phyloP scores from a whole-genome alignment of 2,329 filamentous ascomycete genomes.

The Orbilia javanica region DNA sequence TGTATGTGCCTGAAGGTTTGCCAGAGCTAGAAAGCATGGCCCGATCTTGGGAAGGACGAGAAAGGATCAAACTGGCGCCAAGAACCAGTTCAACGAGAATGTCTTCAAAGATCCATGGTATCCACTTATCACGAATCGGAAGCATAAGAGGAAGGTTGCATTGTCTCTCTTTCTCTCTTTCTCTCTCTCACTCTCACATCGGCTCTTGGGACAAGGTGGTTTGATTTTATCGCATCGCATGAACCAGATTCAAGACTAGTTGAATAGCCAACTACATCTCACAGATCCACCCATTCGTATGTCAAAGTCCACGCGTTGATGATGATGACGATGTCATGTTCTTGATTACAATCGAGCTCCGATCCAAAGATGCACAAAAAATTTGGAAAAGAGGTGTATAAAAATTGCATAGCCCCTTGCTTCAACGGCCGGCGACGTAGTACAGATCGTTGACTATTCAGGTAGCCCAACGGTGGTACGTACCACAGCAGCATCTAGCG shows the following conservation, averaged over 20 bases:
- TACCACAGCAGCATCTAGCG: background rate
- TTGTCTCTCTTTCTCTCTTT: background rate
- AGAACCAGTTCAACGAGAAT: background rate
- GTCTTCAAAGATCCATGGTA: background rate
- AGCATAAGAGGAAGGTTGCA: constrained; percentile 67
- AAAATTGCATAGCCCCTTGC: background rate
- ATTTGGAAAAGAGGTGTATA: background rate
- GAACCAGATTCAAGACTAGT: no score
- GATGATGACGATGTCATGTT: no score
- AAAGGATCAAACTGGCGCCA: background rate
- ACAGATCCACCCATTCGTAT: background rate
- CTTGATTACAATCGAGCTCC: no score
- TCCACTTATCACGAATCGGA: constrained; percentile 63
- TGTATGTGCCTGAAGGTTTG: constrained; percentile 67
- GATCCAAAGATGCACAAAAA: background rate
- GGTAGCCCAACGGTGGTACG: constrained; percentile 14
- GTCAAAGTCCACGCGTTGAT: background rate
- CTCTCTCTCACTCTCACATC: constrained; percentile 1
- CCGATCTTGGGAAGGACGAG: background rate
- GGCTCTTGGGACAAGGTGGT: constrained; percentile 66
- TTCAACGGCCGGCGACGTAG: background rate
- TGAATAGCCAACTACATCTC: no score
- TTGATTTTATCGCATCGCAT: constrained; percentile 72
- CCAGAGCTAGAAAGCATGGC: constrained; percentile 61
- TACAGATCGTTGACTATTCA: background rate